Base-by-base conservation (phyloP, 164 flowering plant genomes). In the Stephania yunnanensis region DNA sequence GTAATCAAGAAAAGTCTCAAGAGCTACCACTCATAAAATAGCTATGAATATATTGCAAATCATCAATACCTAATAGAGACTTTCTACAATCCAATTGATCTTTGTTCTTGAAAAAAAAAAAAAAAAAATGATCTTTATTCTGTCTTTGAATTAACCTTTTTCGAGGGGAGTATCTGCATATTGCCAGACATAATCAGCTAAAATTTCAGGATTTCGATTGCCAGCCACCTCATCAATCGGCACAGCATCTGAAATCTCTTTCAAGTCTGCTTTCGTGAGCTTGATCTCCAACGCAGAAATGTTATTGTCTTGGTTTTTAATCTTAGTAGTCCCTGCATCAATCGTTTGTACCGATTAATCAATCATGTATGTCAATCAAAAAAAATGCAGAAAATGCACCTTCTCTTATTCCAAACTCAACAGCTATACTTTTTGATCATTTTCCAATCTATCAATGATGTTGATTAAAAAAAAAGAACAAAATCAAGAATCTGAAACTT, bases 171-270 rank as follows among this genome's bases (percentile, higher is more conserved):
- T 64, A 64, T 64, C 31, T 64, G 68, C 68, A n/a, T 6, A 4
- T 11, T 64, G 68, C 68, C 68, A 64, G 25, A 5, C 9, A 20
- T n/a, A 64, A 20, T n/a, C 11, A 64, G 29, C 58, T 22, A 71
- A 71, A 61, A 71, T n/a, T 46, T 11, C 25, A 48, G n/a, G 73
- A 50, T 46, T 6, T 50, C 72, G 46, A 8, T 20, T 1, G 9
- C 72, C 58, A 46, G 55, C 72, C n/a, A 70, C 72, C 12, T 70
- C 72, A 46, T 70, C 31, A 48, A 70, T 48, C 0, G 72, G 72
- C 7, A 70, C 19, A 44, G 72, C 72, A 20, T 70, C 72, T 8
- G 72, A 70, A 70, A 70, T 70, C 11, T 70, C 72, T 20, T 70
- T 22, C 72, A 70, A 46, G 1, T 70, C 55, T n/a, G 12, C 72